Evolutionary conservation across 1,284 basidiomycete genomes (phyloP), one percentile per base, ranked within the genome.

Genomic region (Pholiota adiposa): DNA sequence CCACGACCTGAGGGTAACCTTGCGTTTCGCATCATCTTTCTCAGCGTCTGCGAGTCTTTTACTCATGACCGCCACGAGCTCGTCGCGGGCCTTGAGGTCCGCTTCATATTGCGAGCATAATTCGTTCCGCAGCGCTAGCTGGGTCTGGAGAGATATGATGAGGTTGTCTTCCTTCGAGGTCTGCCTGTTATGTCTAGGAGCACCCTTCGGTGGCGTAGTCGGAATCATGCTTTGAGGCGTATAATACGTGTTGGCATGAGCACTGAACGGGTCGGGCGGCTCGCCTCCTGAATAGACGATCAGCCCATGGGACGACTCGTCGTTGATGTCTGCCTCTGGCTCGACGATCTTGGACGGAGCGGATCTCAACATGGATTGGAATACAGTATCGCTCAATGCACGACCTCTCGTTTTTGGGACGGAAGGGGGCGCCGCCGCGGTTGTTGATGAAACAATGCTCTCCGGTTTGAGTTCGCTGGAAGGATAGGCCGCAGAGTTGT

Each of bases 221-320:
- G 89, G 88, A 31, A 89, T 85, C 76, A 87, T 83, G 3, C 83
- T 83, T 58, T 88, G 87, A 3, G 89, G 85, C 0, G 87, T 88
- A 68, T 90, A 92, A 67, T 90, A 91, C 0, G 89, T 89, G 23
- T 79, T 86, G n/a, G 89, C 87, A 65, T 89, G 77, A 1, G 83
- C 83, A 27, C 83, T 82, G 74, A 92, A 91, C 0, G 89, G 89
- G 67, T 92, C 89, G 5, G 87, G n/a, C n/a, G n/a, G 86, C 64
- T 86, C 83, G 2, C 68, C 69, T 3, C 72, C 67, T 1, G 77
- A 68, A 61, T 82, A 84, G 1, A 85, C 74, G 9, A 83, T 74
- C 7, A 87, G 69, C 4, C 81, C 77, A 8, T 75, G 64, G 2
- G 75, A 74, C 0, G 80, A 82, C 41, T 79, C 77, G 71, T 88